Conservation (phyloP, 2,329 filamentous ascomycete species). For the Biscogniauxia marginata region DNA sequence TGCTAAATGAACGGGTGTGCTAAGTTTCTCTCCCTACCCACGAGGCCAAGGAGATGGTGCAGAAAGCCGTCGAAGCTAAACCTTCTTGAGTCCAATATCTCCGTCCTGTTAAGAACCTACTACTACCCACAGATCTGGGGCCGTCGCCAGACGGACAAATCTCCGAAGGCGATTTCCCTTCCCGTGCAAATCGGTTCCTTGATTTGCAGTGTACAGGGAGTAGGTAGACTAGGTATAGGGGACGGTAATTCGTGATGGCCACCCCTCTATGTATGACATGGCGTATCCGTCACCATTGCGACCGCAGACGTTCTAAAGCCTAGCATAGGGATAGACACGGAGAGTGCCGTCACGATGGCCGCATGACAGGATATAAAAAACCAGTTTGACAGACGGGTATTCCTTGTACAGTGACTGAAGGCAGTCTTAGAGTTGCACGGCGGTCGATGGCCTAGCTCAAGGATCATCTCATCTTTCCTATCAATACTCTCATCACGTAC, state of each 20-base stretch:
- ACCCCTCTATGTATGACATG: neutral
- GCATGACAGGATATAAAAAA: neutral
- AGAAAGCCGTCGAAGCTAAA: neutral
- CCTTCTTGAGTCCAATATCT: constrained; percentile 1
- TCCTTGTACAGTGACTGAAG: too few species aligned
- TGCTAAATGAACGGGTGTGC: neutral
- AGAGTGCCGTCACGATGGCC: neutral
- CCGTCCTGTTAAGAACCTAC: neutral
- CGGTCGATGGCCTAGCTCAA: neutral
- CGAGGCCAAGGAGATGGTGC: neutral
- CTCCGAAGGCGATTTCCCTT: neutral
- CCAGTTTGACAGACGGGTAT: neutral
- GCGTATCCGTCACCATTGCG: neutral
- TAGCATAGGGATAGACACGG: neutral
- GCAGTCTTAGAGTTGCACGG: too few species aligned
- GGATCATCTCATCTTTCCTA: neutral
- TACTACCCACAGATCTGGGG: neutral
- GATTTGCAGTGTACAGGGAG: neutral
- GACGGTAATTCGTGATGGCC: neutral
- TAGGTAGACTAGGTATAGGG: neutral
- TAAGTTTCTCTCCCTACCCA: neutral
- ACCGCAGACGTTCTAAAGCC: neutral
- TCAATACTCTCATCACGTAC: neutral
- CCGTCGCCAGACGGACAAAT: neutral
- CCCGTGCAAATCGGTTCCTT: neutral